Evolutionary conservation across 2,329 filamentous ascomycete species (phyloP), one percentile per base, ranked within the genome.

Genomic region (Fonsecaea pedrosoi): DNA sequence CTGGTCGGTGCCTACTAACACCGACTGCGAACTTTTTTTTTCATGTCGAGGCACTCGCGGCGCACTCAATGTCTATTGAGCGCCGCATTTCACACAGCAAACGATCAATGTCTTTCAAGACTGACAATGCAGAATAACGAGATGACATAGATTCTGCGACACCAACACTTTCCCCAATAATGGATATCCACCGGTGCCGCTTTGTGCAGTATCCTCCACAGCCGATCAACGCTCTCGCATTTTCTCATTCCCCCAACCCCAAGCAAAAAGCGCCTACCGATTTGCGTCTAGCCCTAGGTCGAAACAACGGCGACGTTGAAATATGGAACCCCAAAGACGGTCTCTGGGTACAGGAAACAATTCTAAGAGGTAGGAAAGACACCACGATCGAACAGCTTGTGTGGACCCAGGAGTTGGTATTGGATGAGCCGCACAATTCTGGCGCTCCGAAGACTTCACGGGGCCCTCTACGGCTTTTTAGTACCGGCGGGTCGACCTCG

Each of bases 161-260:
- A 42, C 18, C 9, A 21, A 25, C 8, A 25, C 6, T 4, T 0
- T 2, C 45, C 45, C 21, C 5, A 10, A 65, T 30, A 63, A 97
- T 98, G 94, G 94, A 98, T 81, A 90, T 99, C 77, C 95, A 99
- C 83, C 92, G 95, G 75, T 96, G 94, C 77, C 92, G 95, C 77
- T 99, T 99, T 81, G 91, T 99, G 73, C 91, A 92, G 48, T 98
- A 92, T 80, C 92, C 93, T 71, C 90, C 92, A 7, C 92, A 92
- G 67, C 90, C 93, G 65, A 97, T 99, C 80, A 98, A 97, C 81
- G 90, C 92, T 70, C 87, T 98, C 76, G 92, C 94, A 72, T 98
- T 99, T 79, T 97, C 95, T 5, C 92, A 97, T 77, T 84, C 90
- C 21, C 84, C 78, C 25, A 81, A 78, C 70, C 81, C 78, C 77